These are phyloP conservation scores for Sparassis latifolia DNA, from an alignment of 1,284 basidiomycete genomes.

Conservation along the genomic window DNA sequence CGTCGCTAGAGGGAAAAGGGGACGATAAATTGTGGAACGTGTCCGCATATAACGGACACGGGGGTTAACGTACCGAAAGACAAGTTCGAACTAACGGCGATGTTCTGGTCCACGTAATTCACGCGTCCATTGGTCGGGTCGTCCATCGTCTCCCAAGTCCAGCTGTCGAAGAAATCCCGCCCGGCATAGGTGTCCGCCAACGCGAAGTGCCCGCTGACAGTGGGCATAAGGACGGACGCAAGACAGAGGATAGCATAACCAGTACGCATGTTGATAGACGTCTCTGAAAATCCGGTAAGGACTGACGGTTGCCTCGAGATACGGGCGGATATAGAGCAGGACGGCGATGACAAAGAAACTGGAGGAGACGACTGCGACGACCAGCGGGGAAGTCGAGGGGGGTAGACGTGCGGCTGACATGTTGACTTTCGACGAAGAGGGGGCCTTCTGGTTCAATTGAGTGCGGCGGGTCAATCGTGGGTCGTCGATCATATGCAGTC, in stretches of 20 bases:
- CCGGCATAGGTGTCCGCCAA: conserved; percentile 33
- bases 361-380: conserved; percentile 2
- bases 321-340: conserved; percentile 22
- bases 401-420: not conserved
- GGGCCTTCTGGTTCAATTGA: not conserved
- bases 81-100: conserved; percentile 33
- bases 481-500: not conserved
- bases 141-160: conserved; percentile 38
- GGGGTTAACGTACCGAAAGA: conserved; percentile 29
- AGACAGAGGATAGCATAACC: conserved; percentile 14
- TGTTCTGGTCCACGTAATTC: conserved; percentile 40
- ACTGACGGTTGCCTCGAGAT: conserved; percentile 11
- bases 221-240: conserved; percentile 14
- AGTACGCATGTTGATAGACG: conserved; percentile 22
- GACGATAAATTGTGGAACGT: not conserved
- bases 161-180: conserved; percentile 36
- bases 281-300: conserved; percentile 15
- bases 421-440: not conserved
- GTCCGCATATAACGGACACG: not conserved
- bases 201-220: conserved; percentile 21
- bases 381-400: not conserved
- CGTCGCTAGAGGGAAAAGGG: conserved; percentile 21
- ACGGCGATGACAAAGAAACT: conserved; percentile 23
- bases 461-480: not conserved
- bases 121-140: conserved; percentile 55